Conservation (phyloP, 768 basidiomycete genomes). For the Suillus brevipes region DNA sequence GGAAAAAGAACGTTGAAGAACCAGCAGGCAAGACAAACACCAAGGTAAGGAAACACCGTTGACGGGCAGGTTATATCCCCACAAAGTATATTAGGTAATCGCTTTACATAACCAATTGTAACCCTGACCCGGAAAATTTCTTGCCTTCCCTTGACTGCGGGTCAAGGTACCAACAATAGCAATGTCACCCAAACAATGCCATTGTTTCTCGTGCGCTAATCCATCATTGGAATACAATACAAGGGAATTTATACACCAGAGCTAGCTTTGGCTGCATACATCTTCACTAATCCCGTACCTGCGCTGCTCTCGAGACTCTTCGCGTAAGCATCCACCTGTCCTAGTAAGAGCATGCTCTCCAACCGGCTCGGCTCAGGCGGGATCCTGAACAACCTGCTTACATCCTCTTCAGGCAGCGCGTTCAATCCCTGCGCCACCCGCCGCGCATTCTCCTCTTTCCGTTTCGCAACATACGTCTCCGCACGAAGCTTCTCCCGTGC, state of each 20-base stretch:
- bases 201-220: constrained; percentile 1
- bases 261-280: constrained; percentile 66
- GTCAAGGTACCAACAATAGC: background rate
- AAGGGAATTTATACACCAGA: constrained; percentile 10
- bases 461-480: constrained; percentile 77
- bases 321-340: constrained; percentile 84
- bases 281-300: constrained; percentile 70
- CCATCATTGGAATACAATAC: background rate
- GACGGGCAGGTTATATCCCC: constrained; percentile 1
- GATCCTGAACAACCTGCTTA: constrained; percentile 82
- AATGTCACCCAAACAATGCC: background rate
- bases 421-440: constrained; percentile 81
- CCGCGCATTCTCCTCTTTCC: constrained; percentile 83
- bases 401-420: constrained; percentile 86
- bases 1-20: constrained; percentile 11
- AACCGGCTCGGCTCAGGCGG: constrained; percentile 86
- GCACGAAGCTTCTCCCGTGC: constrained; percentile 79
- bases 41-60: constrained; percentile 7
- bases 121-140: background rate
- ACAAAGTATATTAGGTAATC: background rate
- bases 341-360: constrained; percentile 82
- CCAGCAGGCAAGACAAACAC: constrained; percentile 2
- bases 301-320: constrained; percentile 71
- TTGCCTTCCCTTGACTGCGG: background rate
- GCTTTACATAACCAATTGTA: background rate